These are phyloP conservation scores for Rhododendron simsii DNA, from an alignment of 148 eudicot genomes.

Conservation along the genomic window DNA sequence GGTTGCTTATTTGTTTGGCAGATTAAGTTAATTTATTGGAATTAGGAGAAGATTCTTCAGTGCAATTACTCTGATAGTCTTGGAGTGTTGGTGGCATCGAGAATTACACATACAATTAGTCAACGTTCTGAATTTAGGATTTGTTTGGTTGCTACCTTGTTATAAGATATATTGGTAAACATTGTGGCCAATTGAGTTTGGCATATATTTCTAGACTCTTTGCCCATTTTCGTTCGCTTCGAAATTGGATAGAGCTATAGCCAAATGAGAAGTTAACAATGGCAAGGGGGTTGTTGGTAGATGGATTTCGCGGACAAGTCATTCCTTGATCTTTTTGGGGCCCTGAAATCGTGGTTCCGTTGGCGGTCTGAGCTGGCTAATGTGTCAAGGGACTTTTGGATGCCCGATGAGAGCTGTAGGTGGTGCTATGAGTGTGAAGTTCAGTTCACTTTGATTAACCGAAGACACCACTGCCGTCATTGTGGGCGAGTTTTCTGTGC, in stretches of 20 bases:
- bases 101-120: background rate
- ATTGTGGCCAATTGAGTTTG: background rate
- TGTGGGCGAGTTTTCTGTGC: slow-evolving; percentile 92
- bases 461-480: slow-evolving; percentile 92
- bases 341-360: slow-evolving; percentile 73
- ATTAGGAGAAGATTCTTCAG: background rate
- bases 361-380: slow-evolving; percentile 59
- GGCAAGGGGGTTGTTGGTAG: slow-evolving; percentile 43
- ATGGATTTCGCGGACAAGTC: slow-evolving; percentile 60
- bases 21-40: background rate
- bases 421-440: slow-evolving; percentile 95
- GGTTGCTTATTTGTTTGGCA: background rate
- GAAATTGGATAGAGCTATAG: slow-evolving; percentile 34
- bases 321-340: slow-evolving; percentile 37
- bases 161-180: background rate
- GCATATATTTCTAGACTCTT: background rate
- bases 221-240: background rate
- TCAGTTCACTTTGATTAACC: slow-evolving; percentile 71
- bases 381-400: slow-evolving; percentile 93
- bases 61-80: background rate
- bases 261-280: slow-evolving; percentile 70
- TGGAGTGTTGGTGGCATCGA: background rate
- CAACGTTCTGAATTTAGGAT: background rate
- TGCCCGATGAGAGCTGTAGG: slow-evolving; percentile 93
- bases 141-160: background rate